Percentiles rank a stretch among this genome's conserved stretches.
phyloP scores from a whole-genome alignment of 441 rosid genomes.

The Brassica hybrid region DNA sequence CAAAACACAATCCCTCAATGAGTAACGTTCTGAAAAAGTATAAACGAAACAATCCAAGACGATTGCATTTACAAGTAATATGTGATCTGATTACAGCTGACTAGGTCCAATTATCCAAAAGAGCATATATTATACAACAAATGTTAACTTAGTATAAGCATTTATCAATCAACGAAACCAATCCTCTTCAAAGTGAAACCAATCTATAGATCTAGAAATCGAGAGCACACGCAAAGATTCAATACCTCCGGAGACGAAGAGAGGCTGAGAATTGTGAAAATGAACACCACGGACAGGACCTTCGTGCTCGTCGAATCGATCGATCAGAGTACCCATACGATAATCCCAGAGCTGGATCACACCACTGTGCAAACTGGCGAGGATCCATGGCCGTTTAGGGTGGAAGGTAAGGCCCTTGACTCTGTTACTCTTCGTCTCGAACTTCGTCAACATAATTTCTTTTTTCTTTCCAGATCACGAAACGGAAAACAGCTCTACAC shows the following conservation, averaged over 20 bases:
- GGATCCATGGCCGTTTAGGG: constrained; percentile 70
- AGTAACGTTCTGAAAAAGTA: neutral
- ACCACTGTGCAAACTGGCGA: constrained; percentile 73
- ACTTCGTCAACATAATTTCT: constrained; percentile 59
- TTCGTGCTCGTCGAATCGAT: constrained; percentile 62
- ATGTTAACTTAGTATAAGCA: neutral
- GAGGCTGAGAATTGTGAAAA: constrained; percentile 38
- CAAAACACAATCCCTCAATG: constrained; percentile 21
- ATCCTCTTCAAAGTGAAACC: too few relatives aligned
- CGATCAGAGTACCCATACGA: constrained; percentile 70
- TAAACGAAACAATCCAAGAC: neutral
- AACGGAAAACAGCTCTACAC: constrained; percentile 2
- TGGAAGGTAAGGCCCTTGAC: constrained; percentile 75
- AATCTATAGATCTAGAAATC: constrained; percentile 1
- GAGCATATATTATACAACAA: neutral
- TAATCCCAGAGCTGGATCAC: constrained; percentile 77
- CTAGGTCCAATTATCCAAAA: neutral
- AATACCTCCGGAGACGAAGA: constrained; percentile 46
- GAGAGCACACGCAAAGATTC: neutral
- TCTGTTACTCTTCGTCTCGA: constrained; percentile 74
- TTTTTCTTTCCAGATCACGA: neutral
- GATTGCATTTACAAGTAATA: neutral
- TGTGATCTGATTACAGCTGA: neutral
- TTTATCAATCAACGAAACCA: neutral
- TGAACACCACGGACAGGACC: constrained; percentile 71